These are phyloP conservation scores for Coemansia sp. DNA, from an alignment of 192 early-diverging fungal species.

Conservation along the genomic window DNA sequence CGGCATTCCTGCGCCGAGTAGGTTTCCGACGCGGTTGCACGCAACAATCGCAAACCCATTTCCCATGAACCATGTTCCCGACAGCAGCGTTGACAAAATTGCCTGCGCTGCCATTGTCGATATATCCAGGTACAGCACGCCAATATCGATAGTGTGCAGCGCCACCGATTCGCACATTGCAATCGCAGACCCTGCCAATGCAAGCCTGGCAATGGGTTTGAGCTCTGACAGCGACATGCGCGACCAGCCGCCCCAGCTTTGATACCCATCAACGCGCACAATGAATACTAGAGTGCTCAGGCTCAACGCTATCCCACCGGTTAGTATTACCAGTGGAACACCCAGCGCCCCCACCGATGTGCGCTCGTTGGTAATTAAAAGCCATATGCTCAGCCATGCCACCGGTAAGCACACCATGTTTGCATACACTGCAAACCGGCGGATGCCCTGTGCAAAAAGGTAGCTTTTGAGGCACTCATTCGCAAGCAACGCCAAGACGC, in stretches of 20 bases:
- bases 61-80: constrained; percentile 71
- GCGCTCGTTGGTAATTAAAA: constrained; percentile 60
- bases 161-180: constrained; percentile 77
- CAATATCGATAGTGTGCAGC: constrained; percentile 70
- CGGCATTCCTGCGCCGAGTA: constrained; percentile 62
- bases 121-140: constrained; percentile 75
- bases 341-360: constrained; percentile 67
- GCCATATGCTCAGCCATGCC: constrained; percentile 73
- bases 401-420: constrained; percentile 68
- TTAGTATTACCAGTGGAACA: constrained; percentile 63
- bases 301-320: constrained; percentile 57
- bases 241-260: constrained; percentile 89
- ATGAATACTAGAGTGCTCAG: constrained; percentile 56
- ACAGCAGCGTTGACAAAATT: constrained; percentile 65
- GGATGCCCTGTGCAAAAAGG: constrained; percentile 88
- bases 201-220: constrained; percentile 65
- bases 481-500: constrained; percentile 66
- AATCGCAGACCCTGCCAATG: constrained; percentile 77
- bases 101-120: constrained; percentile 80
- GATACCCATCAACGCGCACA: constrained; percentile 58
- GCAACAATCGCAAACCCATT: constrained; percentile 68
- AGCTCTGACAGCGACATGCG: constrained; percentile 63
- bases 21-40: constrained; percentile 78
- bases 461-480: constrained; percentile 84
- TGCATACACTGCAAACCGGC: constrained; percentile 73